phyloP scores from a whole-genome alignment of 768 basidiomycete genomes.

The Suillus subaureus region DNA sequence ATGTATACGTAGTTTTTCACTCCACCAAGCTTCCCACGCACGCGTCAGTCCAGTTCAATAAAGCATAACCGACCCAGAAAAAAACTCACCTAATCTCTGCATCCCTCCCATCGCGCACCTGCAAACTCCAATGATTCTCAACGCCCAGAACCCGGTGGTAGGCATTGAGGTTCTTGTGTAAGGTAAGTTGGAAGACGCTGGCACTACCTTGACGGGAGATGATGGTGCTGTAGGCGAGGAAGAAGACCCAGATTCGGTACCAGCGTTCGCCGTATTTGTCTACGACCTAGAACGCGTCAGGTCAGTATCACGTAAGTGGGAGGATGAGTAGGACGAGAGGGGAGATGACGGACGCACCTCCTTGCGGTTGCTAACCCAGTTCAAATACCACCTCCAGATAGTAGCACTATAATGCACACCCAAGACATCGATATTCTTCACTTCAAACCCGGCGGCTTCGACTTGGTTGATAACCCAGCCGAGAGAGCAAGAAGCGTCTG shows the following conservation, averaged over 20 bases:
- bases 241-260: constrained; percentile 97
- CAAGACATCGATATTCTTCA: constrained; percentile 94
- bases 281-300: constrained; percentile 21
- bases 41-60: neutral
- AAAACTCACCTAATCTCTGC: neutral
- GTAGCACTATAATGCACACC: constrained; percentile 98
- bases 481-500: constrained; percentile 93
- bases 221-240: constrained; percentile 93
- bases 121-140: constrained; percentile 78
- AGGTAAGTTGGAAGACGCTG: constrained; percentile 94
- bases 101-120: constrained; percentile 44
- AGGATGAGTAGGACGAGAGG: neutral
- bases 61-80: neutral
- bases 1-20: neutral
- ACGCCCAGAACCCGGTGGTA: constrained; percentile 91
- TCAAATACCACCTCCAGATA: constrained; percentile 91
- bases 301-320: neutral
- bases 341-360: constrained; percentile 42
- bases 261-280: constrained; percentile 37
- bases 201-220: constrained; percentile 84
- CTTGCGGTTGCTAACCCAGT: constrained; percentile 95
- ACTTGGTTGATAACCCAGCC: constrained; percentile 92
- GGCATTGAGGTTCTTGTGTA: constrained; percentile 97
- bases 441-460: constrained; percentile 92
- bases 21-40: neutral